Conservation (phyloP, 2,329 filamentous ascomycete genomes). For the Fusarium dimerum region DNA sequence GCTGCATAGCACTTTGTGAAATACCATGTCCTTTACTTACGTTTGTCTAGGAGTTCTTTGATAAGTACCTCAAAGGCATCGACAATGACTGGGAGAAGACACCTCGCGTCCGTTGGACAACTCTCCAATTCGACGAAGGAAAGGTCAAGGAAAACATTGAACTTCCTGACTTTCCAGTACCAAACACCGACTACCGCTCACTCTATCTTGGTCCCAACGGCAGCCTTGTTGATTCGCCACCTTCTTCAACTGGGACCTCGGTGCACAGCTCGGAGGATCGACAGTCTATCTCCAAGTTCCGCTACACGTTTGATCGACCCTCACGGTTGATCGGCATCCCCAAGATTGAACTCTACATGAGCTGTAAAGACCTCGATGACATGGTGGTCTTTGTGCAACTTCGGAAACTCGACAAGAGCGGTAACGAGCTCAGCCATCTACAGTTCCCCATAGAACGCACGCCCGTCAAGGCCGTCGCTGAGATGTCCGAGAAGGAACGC, state of each 20-base stretch:
- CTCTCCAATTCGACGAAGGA: conserved; percentile 21
- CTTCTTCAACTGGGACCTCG: not conserved
- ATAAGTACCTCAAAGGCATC: conserved; percentile 20
- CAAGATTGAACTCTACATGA: conserved; percentile 18
- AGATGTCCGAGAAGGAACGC: not conserved
- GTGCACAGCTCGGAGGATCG: conserved; percentile 16
- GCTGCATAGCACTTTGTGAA: not conserved
- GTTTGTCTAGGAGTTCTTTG: conserved; percentile 13
- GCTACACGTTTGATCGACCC: conserved; percentile 12
- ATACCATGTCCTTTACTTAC: not conserved
- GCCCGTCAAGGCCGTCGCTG: not conserved
- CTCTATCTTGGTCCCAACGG: not conserved
- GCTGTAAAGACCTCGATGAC: conserved; percentile 14
- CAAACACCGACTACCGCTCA: not conserved
- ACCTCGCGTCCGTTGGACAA: conserved; percentile 19
- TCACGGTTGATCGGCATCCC: conserved; percentile 13
- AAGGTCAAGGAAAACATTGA: conserved; percentile 16
- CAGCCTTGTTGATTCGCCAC: not conserved
- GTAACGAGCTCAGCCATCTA: not conserved
- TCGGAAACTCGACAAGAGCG: not conserved
- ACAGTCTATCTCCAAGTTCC: conserved; percentile 17
- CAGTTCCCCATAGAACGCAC: not conserved
- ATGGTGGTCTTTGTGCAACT: conserved; percentile 3
- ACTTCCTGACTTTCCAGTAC: conserved; percentile 15
- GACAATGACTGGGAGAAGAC: conserved; percentile 25